A percentile compares a stretch with the other conserved stretches of the same genome.
Conservation (phyloP, 2,329 filamentous ascomycete genomes). For the Neofusicoccum sp. region DNA sequence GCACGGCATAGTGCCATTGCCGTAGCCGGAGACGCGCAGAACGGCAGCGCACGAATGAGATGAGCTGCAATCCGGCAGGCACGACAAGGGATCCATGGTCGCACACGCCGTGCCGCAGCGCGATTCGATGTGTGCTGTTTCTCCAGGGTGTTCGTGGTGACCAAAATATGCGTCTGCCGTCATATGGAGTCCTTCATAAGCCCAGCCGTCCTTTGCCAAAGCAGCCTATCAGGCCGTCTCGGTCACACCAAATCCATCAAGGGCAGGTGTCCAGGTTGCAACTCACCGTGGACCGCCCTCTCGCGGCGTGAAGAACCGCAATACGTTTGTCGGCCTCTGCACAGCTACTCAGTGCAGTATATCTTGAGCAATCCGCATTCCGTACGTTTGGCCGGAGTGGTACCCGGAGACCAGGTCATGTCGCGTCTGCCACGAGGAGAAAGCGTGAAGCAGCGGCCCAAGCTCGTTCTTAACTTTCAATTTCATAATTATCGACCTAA, state of each 20-base stretch:
- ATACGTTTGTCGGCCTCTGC: too few species aligned
- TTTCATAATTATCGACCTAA: conserved; percentile 14
- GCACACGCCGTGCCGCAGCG: neutral
- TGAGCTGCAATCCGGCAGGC: neutral
- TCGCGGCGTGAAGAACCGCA: neutral
- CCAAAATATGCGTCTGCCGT: conserved; percentile 2
- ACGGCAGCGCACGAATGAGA: neutral
- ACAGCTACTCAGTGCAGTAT: too few species aligned
- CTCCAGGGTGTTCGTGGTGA: neutral
- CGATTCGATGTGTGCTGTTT: neutral
- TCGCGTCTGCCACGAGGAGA: too few species aligned
- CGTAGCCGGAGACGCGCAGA: neutral
- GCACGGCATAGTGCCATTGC: neutral
- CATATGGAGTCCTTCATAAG: neutral
- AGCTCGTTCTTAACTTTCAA: conserved; percentile 4
- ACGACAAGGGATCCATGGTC: neutral
- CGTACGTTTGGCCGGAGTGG: too few species aligned
- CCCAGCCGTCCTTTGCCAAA: neutral
- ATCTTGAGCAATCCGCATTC: too few species aligned
- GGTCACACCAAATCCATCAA: neutral
- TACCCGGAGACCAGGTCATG: too few species aligned
- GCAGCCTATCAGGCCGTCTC: neutral
- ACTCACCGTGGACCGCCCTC: too few species aligned
- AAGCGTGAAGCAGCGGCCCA: too few species aligned
- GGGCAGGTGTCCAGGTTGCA: too few species aligned